phyloP scores from a whole-genome alignment of 495 filamentous ascomycete species.

The Geopyxis carbonaria region DNA sequence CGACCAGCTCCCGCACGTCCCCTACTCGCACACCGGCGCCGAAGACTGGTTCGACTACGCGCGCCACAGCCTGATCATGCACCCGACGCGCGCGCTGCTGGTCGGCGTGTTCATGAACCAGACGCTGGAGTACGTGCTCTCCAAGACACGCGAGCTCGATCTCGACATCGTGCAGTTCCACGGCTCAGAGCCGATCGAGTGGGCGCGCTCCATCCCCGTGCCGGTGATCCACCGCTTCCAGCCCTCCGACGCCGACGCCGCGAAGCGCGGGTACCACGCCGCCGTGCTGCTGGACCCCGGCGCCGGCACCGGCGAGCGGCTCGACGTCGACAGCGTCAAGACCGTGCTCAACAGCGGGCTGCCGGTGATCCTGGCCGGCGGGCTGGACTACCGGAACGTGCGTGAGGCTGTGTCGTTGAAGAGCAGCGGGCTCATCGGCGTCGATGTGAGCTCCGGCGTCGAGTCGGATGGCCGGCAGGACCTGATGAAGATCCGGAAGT shows the following conservation, averaged over 20 bases:
- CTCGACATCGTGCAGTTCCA: slow-evolving; percentile 92
- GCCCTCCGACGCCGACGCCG: slow-evolving; percentile 51
- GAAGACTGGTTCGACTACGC: slow-evolving; percentile 49
- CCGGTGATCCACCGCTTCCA: slow-evolving; percentile 71
- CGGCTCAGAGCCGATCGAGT: slow-evolving; percentile 79
- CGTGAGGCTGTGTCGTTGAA: slow-evolving; percentile 34
- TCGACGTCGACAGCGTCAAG: slow-evolving; percentile 51
- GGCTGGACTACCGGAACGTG: slow-evolving; percentile 62
- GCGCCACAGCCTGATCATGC: slow-evolving; percentile 29
- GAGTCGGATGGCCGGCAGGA: slow-evolving; percentile 71
- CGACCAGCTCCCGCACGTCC: not conserved
- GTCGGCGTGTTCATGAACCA: slow-evolving; percentile 94
- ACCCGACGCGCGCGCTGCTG: slow-evolving; percentile 51
- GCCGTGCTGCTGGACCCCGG: slow-evolving; percentile 75
- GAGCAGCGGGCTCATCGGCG: slow-evolving; percentile 48
- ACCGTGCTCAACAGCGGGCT: slow-evolving; percentile 36
- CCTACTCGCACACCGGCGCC: slow-evolving; percentile 22
- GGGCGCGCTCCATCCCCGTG: slow-evolving; percentile 69
- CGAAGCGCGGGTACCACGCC: slow-evolving; percentile 61
- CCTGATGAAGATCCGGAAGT: slow-evolving; percentile 61
- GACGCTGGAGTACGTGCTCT: slow-evolving; percentile 60
- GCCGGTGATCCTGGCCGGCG: slow-evolving; percentile 64
- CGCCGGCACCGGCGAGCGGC: slow-evolving; percentile 56
- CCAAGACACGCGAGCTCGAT: slow-evolving; percentile 51
- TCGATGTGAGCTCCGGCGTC: slow-evolving; percentile 90